Percentiles rank a stretch among this genome's conserved stretches.
phyloP scores from a whole-genome alignment of 1,284 basidiomycete species.

The Anthracocystis walkeri region DNA sequence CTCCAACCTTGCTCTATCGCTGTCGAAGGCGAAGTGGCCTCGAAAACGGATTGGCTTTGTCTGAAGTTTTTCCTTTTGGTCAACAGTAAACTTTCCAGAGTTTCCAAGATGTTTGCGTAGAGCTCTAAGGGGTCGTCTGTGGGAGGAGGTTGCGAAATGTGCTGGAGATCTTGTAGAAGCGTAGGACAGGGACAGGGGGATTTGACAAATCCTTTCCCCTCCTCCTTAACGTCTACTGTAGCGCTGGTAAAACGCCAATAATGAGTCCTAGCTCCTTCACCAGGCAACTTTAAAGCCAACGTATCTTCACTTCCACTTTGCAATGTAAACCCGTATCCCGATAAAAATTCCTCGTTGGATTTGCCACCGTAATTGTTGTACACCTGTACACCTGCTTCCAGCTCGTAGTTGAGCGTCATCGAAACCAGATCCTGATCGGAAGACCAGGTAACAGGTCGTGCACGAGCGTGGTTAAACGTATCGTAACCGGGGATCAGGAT shows the following conservation, averaged over 20 bases:
- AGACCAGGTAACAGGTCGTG: slow-evolving; percentile 58
- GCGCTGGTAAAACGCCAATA: slow-evolving; percentile 24
- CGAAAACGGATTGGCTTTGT: slow-evolving; percentile 10
- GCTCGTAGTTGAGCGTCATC: slow-evolving; percentile 26
- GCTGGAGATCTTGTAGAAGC: slow-evolving; percentile 18
- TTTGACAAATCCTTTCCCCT: not conserved
- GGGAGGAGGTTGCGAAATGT: not conserved
- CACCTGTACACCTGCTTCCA: slow-evolving; percentile 31
- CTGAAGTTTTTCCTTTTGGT: slow-evolving; percentile 43
- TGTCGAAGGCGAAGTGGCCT: not conserved
- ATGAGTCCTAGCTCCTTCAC: slow-evolving; percentile 7
- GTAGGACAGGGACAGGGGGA: slow-evolving; percentile 22
- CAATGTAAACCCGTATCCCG: slow-evolving; percentile 61
- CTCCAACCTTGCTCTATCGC: not conserved
- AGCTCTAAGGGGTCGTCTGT: slow-evolving; percentile 12
- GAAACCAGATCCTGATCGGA: not conserved
- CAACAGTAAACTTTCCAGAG: too few species aligned
- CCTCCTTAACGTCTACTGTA: not conserved
- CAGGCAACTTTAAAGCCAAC: slow-evolving; percentile 43
- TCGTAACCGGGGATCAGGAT: slow-evolving; percentile 65
- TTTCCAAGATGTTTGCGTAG: not conserved
- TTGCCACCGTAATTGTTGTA: slow-evolving; percentile 68
- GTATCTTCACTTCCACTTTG: slow-evolving; percentile 48
- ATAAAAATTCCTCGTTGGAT: slow-evolving; percentile 63
- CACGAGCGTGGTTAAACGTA: slow-evolving; percentile 60